phyloP scores from a whole-genome alignment of 2,329 filamentous ascomycete genomes.

The Penicillium psychrosexuale region DNA sequence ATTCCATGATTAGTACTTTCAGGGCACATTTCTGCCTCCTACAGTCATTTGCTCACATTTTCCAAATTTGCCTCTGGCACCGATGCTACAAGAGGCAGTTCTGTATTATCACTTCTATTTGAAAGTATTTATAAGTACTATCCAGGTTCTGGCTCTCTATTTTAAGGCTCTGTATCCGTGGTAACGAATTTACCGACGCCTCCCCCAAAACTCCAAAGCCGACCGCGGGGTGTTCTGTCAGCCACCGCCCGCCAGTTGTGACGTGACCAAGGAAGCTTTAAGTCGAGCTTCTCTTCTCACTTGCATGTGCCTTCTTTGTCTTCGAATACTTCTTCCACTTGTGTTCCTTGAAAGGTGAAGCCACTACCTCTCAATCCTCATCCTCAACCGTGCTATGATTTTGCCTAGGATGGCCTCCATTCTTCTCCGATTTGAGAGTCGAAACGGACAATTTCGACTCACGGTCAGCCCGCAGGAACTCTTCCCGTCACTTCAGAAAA shows the following conservation, averaged over 20 bases:
- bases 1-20: neutral
- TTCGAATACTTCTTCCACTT: neutral
- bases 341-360: neutral
- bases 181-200: neutral
- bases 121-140: neutral
- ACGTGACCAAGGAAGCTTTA: slow-evolving; percentile 22
- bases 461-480: slow-evolving; percentile 70
- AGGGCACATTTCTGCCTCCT: neutral
- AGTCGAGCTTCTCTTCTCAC: slow-evolving; percentile 6
- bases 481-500: slow-evolving; percentile 59
- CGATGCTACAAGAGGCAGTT: neutral
- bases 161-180: neutral
- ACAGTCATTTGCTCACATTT: neutral
- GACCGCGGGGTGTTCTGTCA: neutral
- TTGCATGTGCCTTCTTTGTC: neutral
- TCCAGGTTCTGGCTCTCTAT: neutral
- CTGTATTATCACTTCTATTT: neutral
- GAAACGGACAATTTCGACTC: slow-evolving; percentile 88
- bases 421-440: slow-evolving; percentile 82
- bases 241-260: slow-evolving; percentile 21
- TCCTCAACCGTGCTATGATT: neutral
- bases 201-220: neutral
- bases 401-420: slow-evolving; percentile 52
- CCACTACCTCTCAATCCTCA: neutral
- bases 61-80: neutral